phyloP scores from a whole-genome alignment of 352 stramenopile genomes.

The Phytopythium montanum region DNA sequence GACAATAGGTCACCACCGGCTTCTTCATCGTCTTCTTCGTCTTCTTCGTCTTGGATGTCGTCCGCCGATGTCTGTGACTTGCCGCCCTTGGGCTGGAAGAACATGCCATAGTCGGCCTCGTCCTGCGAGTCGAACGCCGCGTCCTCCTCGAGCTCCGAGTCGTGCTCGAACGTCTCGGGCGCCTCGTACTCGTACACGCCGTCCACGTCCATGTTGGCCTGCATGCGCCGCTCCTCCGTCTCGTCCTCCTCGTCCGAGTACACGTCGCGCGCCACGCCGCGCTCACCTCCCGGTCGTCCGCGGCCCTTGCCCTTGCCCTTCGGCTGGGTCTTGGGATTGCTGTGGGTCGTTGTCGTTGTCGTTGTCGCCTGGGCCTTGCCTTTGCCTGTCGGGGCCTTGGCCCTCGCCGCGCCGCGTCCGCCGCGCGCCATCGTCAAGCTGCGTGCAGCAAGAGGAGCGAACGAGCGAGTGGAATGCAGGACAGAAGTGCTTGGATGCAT shows the following conservation, averaged over 20 bases:
- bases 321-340: not conserved
- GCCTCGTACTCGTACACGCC: slow-evolving; percentile 82
- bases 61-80: too few relatives aligned
- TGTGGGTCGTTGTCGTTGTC: too few relatives aligned
- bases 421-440: slow-evolving; percentile 1
- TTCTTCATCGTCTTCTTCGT: slow-evolving; percentile 42
- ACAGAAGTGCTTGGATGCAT: not conserved
- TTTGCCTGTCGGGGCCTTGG: not conserved
- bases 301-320: slow-evolving; percentile 15
- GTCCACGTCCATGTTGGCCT: slow-evolving; percentile 70
- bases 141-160: slow-evolving; percentile 94
- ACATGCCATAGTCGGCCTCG: slow-evolving; percentile 84
- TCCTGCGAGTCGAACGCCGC: slow-evolving; percentile 94
- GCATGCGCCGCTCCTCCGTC: slow-evolving; percentile 47
- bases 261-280: slow-evolving; percentile 45
- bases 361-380: too few relatives aligned
- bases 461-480: not conserved
- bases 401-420: not conserved
- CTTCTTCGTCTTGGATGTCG: slow-evolving; percentile 22
- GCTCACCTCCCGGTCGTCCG: slow-evolving; percentile 8
- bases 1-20: slow-evolving; percentile 70
- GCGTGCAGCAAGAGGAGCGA: not conserved
- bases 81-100: slow-evolving; percentile 45
- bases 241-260: slow-evolving; percentile 82
- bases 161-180: slow-evolving; percentile 73